Percentiles rank a stretch among this genome's conserved stretches.
Conservation (phyloP, 208 protist species). For the Trypanosoma vivax region DNA sequence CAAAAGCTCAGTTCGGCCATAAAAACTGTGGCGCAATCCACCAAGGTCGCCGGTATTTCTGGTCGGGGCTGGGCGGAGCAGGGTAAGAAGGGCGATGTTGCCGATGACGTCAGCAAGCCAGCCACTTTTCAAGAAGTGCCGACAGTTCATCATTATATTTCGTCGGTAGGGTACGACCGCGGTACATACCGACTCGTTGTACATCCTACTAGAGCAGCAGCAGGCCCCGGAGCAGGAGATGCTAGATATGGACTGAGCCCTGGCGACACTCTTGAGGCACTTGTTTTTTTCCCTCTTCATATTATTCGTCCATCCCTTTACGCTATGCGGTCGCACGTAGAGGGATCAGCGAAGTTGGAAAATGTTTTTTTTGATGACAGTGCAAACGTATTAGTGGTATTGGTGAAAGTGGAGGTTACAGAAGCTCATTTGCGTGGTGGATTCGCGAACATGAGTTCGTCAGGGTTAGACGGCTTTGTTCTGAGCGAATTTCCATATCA, state of each 20-base stretch:
- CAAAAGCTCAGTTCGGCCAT: conserved; percentile 2
- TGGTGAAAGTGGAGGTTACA: conserved; percentile 45
- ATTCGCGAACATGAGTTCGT: background rate
- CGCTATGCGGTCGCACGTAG: conserved; percentile 40
- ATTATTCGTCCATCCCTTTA: conserved; percentile 52
- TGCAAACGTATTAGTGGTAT: conserved; percentile 57
- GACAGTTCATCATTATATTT: conserved; percentile 18
- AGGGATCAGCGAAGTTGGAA: conserved; percentile 32
- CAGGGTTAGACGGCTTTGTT: conserved; percentile 19
- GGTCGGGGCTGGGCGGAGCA: background rate
- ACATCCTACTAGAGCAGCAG: conserved; percentile 1
- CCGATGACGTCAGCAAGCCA: background rate
- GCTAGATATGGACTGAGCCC: conserved; percentile 21
- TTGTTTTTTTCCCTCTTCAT: conserved; percentile 72
- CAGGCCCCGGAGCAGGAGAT: too few relatives aligned
- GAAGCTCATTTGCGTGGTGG: conserved; percentile 20
- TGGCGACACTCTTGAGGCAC: conserved; percentile 43
- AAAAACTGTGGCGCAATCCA: background rate
- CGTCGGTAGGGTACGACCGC: conserved; percentile 13
- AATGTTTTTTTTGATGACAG: conserved; percentile 45
- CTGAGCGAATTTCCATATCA: conserved; percentile 44
- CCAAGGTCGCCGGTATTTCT: background rate
- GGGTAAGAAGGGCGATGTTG: background rate
- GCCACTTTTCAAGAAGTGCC: background rate
- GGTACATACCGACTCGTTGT: conserved; percentile 19